Conservation (phyloP, 2,329 filamentous ascomycete genomes). For the Penicillium hesseltinei region DNA sequence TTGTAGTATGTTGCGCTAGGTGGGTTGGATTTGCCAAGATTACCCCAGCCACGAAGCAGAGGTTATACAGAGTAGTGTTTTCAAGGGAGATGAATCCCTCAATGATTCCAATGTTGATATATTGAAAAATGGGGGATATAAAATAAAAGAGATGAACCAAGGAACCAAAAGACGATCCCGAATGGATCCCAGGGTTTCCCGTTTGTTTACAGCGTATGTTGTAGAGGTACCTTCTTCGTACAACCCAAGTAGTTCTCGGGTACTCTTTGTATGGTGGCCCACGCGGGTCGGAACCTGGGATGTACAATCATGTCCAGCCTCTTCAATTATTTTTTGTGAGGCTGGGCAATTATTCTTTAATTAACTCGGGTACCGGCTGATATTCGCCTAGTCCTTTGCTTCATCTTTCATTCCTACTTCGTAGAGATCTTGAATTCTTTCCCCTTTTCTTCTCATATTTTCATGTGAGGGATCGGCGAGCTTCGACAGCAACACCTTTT, state of each 20-base stretch:
- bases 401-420: slow-evolving; percentile 11
- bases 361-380: slow-evolving; percentile 4
- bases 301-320: slow-evolving; percentile 8
- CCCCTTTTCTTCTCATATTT: slow-evolving; percentile 12
- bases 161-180: slow-evolving; percentile 9
- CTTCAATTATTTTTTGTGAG: slow-evolving; percentile 1
- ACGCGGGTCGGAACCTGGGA: slow-evolving; percentile 2
- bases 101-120: no score
- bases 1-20: not conserved
- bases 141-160: slow-evolving; percentile 3
- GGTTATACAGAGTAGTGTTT: not conserved
- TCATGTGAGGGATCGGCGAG: slow-evolving; percentile 29
- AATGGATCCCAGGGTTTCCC: not conserved
- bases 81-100: not conserved
- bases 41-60: not conserved
- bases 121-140: not conserved
- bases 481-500: not conserved
- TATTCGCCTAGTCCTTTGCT: not conserved
- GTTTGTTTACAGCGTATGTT: slow-evolving; percentile 2
- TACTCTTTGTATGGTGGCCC: slow-evolving; percentile 1
- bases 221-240: not conserved
- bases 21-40: not conserved
- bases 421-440: slow-evolving; percentile 4
- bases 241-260: not conserved
- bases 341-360: slow-evolving; percentile 3